Percentiles rank a stretch among this genome's conserved stretches.
Evolutionary conservation across 495 filamentous ascomycete species (phyloP).

Genomic region (Tetracladium marchalianum): DNA sequence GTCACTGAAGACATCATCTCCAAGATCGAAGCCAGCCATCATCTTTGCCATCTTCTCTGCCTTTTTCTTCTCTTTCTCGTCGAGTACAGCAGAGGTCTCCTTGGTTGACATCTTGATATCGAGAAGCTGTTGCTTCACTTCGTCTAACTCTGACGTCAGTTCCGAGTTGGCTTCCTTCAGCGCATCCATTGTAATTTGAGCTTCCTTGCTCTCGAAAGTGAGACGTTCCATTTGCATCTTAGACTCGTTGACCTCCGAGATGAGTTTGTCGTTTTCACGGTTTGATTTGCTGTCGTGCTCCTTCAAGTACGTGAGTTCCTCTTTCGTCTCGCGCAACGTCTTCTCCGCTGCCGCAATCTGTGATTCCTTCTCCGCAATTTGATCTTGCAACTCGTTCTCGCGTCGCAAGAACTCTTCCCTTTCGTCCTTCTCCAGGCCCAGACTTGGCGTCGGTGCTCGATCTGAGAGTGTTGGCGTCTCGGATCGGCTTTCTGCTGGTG

Average conservation of each 20-base stretch:
- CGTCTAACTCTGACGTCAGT: slow-evolving; percentile 82
- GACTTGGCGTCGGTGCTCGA: slow-evolving; percentile 74
- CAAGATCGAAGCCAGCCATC: slow-evolving; percentile 97
- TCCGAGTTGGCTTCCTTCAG: slow-evolving; percentile 93
- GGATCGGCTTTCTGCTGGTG: slow-evolving; percentile 61
- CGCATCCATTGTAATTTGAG: slow-evolving; percentile 92
- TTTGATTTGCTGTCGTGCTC: slow-evolving; percentile 71
- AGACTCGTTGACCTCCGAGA: slow-evolving; percentile 76
- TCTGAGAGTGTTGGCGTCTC: slow-evolving; percentile 59
- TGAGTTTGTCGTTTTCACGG: slow-evolving; percentile 79
- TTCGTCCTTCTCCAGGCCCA: slow-evolving; percentile 90
- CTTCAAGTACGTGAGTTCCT: slow-evolving; percentile 72
- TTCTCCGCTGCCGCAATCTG: slow-evolving; percentile 69
- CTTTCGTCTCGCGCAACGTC: slow-evolving; percentile 65
- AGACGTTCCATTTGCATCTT: slow-evolving; percentile 94
- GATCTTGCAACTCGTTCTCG: slow-evolving; percentile 95
- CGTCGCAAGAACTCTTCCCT: slow-evolving; percentile 90
- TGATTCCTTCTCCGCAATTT: slow-evolving; percentile 85
- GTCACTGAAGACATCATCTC: slow-evolving; percentile 78
- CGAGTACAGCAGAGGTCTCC: slow-evolving; percentile 75
- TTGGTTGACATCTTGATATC: slow-evolving; percentile 93
- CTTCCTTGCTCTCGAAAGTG: slow-evolving; percentile 92
- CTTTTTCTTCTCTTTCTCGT: slow-evolving; percentile 98
- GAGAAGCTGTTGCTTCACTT: slow-evolving; percentile 91
- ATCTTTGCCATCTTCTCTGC: slow-evolving; percentile 99